Conservation (phyloP, 2,329 filamentous ascomycete genomes). For the Ophiostoma pallidulum region DNA sequence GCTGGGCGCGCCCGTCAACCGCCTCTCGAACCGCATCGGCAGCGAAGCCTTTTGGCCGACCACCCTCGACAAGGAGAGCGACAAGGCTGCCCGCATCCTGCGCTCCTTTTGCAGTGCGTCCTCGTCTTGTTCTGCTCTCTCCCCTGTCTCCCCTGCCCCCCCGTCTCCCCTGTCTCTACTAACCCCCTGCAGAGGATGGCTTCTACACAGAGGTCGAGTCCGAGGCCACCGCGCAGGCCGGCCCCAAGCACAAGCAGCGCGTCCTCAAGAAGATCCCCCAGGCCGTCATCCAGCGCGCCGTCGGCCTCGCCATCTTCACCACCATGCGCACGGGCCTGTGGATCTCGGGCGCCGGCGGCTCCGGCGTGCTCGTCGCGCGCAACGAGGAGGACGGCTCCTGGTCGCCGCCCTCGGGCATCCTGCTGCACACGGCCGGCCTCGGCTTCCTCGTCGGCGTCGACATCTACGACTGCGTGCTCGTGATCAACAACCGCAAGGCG, state of each 20-base stretch:
- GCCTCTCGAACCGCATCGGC: constrained; percentile 35
- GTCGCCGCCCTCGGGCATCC: constrained; percentile 74
- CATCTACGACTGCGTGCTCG: constrained; percentile 81
- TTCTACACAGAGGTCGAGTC: constrained; percentile 34
- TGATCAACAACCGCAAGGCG: constrained; percentile 71
- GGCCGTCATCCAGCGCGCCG: constrained; percentile 54
- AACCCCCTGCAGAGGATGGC: constrained; percentile 36
- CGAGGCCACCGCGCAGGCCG: constrained; percentile 12
- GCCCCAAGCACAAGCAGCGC: constrained; percentile 24
- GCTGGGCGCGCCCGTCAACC: constrained; percentile 27
- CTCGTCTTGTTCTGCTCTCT: neutral
- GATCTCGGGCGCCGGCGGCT: constrained; percentile 48
- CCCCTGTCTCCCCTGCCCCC: too few species aligned
- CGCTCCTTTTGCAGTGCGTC: constrained; percentile 56
- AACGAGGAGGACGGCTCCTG: constrained; percentile 47
- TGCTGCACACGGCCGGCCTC: constrained; percentile 69
- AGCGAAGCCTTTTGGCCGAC: constrained; percentile 70
- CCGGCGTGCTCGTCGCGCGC: constrained; percentile 49
- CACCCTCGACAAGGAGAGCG: constrained; percentile 61
- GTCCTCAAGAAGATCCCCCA: constrained; percentile 46
- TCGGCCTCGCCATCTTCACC: constrained; percentile 63
- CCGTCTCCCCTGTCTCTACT: too few species aligned
- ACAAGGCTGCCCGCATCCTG: constrained; percentile 66
- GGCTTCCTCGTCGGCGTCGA: constrained; percentile 76
- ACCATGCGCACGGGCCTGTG: constrained; percentile 51